phyloP scores from a whole-genome alignment of 306 rosid species.

The Quercus gilva region DNA sequence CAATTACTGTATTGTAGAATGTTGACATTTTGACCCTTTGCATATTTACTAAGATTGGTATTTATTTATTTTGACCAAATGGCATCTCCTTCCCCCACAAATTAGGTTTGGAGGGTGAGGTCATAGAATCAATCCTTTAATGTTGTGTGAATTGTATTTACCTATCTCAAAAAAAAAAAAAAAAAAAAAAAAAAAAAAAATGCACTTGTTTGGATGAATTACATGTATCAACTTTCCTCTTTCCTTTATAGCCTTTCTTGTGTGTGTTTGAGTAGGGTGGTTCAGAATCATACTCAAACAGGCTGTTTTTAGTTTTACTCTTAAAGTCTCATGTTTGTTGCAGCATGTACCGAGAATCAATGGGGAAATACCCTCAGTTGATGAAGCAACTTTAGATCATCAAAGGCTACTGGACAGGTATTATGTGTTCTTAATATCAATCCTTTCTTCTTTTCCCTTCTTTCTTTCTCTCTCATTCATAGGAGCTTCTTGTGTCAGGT shows the following conservation, averaged over 20 bases:
- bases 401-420: constrained; percentile 66
- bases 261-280: too few species aligned
- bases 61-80: background rate
- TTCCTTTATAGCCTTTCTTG: background rate
- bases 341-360: constrained; percentile 65
- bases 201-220: background rate
- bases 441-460: background rate
- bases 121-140: background rate
- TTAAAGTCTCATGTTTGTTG: constrained; percentile 25
- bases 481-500: background rate
- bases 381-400: constrained; percentile 61
- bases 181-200: too few species aligned
- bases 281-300: background rate
- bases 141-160: background rate
- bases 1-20: background rate
- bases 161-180: background rate
- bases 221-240: background rate
- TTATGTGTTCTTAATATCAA: constrained; percentile 15
- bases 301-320: background rate
- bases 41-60: background rate
- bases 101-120: background rate
- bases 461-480: background rate
- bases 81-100: background rate
- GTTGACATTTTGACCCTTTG: background rate
- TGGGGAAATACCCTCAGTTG: constrained; percentile 64